Evolutionary conservation across 1,284 basidiomycete genomes (phyloP), one percentile per base, ranked within the genome.

Genomic region (Takashimella tepidaria): DNA sequence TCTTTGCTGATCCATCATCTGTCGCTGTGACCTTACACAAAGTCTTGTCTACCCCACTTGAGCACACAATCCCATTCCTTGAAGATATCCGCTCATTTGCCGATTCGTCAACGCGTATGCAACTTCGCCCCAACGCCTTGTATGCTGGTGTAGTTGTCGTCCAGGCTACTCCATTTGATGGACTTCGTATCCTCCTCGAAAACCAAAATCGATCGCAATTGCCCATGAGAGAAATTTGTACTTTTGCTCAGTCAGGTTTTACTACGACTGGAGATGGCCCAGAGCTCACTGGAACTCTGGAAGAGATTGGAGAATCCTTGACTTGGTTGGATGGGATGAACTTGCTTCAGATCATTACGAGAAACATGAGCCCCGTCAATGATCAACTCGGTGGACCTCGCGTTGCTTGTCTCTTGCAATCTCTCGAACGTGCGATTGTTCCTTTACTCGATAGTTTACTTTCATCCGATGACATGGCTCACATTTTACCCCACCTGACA

Each of bases 141-240:
- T 78, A 78, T 57, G 70, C 72, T 2, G 74, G 74, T 3, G 68
- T 76, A 0, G 71, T 72, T 1, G 65, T 78, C 31, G 70, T 77
- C 10, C 75, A 78, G 60, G 75, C 77, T 0, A 71, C 76, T 3
- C 76, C 77, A 0, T 76, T 76, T 47, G 76, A 77, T 43, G 77
- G 77, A 1, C 66, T 79, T 4, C 70, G 74, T 19, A 69, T 79
- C 45, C 60, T 77, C 26, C 70, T 77, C 41, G 67, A 69, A 46
- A 66, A 72, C 37, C 56, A 59, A 40, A 66, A 69, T 51, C 69
- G 77, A 47, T 69, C 74, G 26, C 72, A 75, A 54, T 58, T 79
- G 23, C 77, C 77, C 1, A 72, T 74, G 67, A 61, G 70, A 8
- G 72, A 75, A 55, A 47, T 77, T 3, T 73, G 73, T 47, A 50